Base-by-base conservation (phyloP, 139 green algal species). In the Zygnema circumcarinatum region DNA sequence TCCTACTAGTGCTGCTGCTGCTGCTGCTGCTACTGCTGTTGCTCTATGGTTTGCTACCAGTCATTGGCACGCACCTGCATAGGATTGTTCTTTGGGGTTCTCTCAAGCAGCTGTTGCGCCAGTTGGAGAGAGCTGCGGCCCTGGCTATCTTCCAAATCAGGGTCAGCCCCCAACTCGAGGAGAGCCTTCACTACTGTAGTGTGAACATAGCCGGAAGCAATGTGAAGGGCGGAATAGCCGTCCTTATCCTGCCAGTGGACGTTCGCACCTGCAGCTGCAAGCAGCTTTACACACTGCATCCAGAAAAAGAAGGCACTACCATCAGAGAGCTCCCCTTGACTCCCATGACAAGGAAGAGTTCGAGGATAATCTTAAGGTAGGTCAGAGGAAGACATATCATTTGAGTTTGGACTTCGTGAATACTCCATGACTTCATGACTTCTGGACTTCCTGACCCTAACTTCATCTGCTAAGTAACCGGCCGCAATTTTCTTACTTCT, bases 151-250 rank as follows among this genome's bases (percentile, higher is more conserved):
- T 87, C 67, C 67, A 62, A 32, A 52, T 93, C 90, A 22, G 90
- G 88, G 32, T 93, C 83, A 7, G 89, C 90, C 21, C 90, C 88
- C 1, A 53, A 38, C 40, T 93, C 90, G 38, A 93, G 54, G 21
- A 93, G 78, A 21, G 38, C 54, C 38, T 72, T 56, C 41, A 93
- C 81, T 35, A 88, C 39, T 0, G 90, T 56, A 31, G 56, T 69
- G 40, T 93, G 82, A 79, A 96, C 95, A 94, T 97, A 97, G 79
- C 95, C 95, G 2, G 96, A 92, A 7, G 95, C 94, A 16, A 97
- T 92, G 69, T 96, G 95, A 53, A 98, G 90, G 1, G 95, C 81
- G 7, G 93, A 95, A 79, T 96, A 94, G 67, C 94, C 94, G 3
- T 94, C 88, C 29, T 94, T 92, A 87, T 98, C 95, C 84, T 94